These are phyloP conservation scores for Russula foetens DNA, from an alignment of 768 basidiomycete genomes.

Conservation along the genomic window DNA sequence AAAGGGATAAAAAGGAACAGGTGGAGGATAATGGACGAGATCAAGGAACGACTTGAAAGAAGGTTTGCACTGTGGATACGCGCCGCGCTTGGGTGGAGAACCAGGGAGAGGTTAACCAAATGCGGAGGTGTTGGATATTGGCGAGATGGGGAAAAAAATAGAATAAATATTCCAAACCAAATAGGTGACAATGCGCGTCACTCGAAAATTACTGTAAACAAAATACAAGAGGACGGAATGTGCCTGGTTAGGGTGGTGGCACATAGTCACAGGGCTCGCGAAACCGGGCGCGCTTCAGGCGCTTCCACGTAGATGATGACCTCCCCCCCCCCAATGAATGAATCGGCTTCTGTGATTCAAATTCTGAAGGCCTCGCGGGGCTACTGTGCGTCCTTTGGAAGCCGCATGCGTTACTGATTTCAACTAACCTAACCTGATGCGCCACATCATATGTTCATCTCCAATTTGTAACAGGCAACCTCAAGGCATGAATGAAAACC, in stretches of 20 bases:
- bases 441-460: conserved; percentile 13
- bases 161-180: not conserved
- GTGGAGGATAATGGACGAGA: conserved; percentile 4
- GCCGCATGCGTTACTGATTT: not conserved
- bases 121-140: not conserved
- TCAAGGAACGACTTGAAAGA: conserved; percentile 14
- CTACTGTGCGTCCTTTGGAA: conserved; percentile 5
- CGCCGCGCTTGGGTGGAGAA: conserved; percentile 6
- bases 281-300: not conserved
- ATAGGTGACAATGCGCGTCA: conserved; percentile 4
- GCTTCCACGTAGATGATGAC: conserved; percentile 4
- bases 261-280: conserved; percentile 1
- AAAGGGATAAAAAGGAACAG: conserved; percentile 2
- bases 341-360: conserved; percentile 2
- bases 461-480: not conserved
- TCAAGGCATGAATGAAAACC: not conserved
- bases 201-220: not conserved
- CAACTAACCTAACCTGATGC: not conserved
- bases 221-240: conserved; percentile 3
- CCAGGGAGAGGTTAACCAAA: conserved; percentile 13
- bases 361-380: not conserved
- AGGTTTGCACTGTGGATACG: conserved; percentile 3
- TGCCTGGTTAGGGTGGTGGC: conserved; percentile 9
- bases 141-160: conserved; percentile 3
- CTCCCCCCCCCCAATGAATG: not conserved